Percentiles rank a stretch among this genome's conserved stretches.
Conservation (phyloP, 164 flowering plant genomes). For the Kalanchoe fedtschenkoi region DNA sequence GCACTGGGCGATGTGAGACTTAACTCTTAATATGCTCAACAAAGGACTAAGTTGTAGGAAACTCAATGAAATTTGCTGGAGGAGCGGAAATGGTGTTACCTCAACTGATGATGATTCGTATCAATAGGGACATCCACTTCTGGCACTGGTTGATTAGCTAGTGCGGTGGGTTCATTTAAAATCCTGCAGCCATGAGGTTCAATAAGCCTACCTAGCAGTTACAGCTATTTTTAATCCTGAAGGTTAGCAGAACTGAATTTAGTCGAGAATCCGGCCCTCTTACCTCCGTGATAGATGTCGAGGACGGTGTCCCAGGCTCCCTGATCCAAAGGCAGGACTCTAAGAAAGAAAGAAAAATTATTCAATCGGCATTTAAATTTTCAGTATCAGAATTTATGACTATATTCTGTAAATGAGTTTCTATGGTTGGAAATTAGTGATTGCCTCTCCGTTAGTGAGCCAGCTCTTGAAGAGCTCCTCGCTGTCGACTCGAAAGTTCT, state of each 20-base stretch:
- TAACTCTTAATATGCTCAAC: too few relatives aligned
- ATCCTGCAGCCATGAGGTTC: constrained; percentile 30
- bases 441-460: constrained; percentile 78
- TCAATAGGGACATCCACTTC: constrained; percentile 21
- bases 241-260: background rate
- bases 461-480: constrained; percentile 75
- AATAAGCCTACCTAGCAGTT: background rate
- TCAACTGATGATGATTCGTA: constrained; percentile 23
- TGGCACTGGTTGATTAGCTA: constrained; percentile 30
- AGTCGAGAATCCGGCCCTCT: constrained; percentile 4
- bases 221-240: background rate
- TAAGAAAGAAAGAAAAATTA: constrained; percentile 7
- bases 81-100: constrained; percentile 31
- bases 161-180: constrained; percentile 36
- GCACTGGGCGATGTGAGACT: too few relatives aligned
- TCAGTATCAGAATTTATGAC: too few relatives aligned
- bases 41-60: background rate
- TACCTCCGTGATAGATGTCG: constrained; percentile 58
- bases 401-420: background rate
- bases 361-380: background rate
- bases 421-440: background rate
- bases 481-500: constrained; percentile 49
- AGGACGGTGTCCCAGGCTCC: constrained; percentile 39
- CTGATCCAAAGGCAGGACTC: constrained; percentile 29
- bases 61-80: background rate